These are phyloP conservation scores for Colletotrichum tropicicola DNA, from an alignment of 2,329 filamentous ascomycete species.

Conservation along the genomic window DNA sequence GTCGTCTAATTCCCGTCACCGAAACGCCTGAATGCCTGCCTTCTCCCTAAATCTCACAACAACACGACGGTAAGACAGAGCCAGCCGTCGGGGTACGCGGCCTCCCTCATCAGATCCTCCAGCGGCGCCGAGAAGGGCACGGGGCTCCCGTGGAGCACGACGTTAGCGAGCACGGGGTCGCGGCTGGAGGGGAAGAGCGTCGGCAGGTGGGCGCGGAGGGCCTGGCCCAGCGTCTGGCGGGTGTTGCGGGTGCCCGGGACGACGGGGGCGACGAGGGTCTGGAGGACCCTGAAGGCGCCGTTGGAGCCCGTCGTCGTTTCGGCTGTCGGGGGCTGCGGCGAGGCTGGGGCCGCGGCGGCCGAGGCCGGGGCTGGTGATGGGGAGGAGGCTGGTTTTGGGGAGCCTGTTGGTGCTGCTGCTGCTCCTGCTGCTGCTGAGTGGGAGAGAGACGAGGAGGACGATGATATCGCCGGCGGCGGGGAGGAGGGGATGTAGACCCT, in stretches of 20 bases:
- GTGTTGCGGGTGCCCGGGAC: conserved; percentile 44
- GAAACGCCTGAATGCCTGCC: neutral
- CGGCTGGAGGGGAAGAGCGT: conserved; percentile 86
- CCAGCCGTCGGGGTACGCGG: conserved; percentile 93
- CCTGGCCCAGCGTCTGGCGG: conserved; percentile 72
- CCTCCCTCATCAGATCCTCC: conserved; percentile 83
- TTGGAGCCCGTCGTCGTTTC: too few relatives aligned
- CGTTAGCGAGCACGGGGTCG: conserved; percentile 84
- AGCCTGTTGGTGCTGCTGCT: conserved; percentile 17
- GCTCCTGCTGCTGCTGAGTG: conserved; percentile 37
- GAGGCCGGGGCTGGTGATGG: too few relatives aligned
- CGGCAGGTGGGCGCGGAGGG: conserved; percentile 79
- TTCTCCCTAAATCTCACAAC: conserved; percentile 49
- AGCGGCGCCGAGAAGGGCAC: conserved; percentile 83
- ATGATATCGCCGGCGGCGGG: conserved; percentile 45
- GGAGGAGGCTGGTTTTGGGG: too few relatives aligned
- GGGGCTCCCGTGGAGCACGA: conserved; percentile 84
- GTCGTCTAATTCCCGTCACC: too few relatives aligned
- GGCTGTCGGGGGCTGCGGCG: too few relatives aligned
- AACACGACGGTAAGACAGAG: conserved; percentile 83
- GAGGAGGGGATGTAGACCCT: conserved; percentile 83
- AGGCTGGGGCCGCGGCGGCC: too few relatives aligned
- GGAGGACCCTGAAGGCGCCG: conserved; percentile 76
- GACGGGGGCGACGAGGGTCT: conserved; percentile 72
- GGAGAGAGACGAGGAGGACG: neutral